Base-by-base conservation (phyloP, 768 basidiomycete species). In the Tephrocybe sp. region DNA sequence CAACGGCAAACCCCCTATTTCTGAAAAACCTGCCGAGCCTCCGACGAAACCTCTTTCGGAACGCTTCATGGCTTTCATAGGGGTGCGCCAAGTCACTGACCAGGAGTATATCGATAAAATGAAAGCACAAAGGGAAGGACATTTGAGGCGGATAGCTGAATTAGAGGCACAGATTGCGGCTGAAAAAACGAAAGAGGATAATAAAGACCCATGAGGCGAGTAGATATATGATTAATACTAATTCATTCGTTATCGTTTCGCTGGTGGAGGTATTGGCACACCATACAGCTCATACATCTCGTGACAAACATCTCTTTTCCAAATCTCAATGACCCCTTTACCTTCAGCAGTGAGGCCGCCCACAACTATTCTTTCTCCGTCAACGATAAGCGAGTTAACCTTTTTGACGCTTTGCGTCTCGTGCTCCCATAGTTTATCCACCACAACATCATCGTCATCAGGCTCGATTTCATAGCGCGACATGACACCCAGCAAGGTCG, bases 91-190 rank as follows among this genome's bases (percentile, higher is more conserved):
- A 43, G 60, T 93, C 3, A 76, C 88, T 5, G 83, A 93, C 54
- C 85, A 91, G 41, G 84, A 87, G 53, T 90, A 90, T 55, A 56
- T 91, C 44, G 62, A 63, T 23, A 77, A 74, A 51, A 60, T 92
- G 60, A 82, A 76, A 61, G 69, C 68, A 45, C 75, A 83, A 40
- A 74, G 86, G 55, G 77, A 79, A 3, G 65, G 64, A 8, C 70
- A 86, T 58, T 59, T 83, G 53, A 69, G 66, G 50, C 74, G 76
- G 49, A 88, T 90, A 63, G 71, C 68, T 42, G 77, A 80, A 52
- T 69, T 91, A 3, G 82, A 85, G 56, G 54, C 54, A 18, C 61
- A 77, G 56, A 25, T 72, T 12, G 68, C 67, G 42, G 62, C 66
- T 33, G 69, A 74, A 52, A 60, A 61, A 41, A 63, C 69, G 49